These are phyloP conservation scores for Bidens hawaiensis DNA, from an alignment of 140 eudicot genomes.

Conservation along the genomic window DNA sequence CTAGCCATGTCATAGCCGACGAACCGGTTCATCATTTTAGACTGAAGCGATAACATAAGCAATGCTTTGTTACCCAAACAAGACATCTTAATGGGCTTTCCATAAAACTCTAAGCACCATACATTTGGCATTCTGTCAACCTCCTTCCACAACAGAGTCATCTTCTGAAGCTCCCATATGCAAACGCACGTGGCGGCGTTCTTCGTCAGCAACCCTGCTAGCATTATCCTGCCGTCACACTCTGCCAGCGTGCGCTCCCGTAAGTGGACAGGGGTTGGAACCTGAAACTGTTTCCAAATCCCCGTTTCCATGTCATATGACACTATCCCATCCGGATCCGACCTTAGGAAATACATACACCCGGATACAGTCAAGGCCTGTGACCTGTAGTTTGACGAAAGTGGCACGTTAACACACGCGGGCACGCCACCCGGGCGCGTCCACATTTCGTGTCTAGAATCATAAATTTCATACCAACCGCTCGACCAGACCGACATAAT, in stretches of 20 bases:
- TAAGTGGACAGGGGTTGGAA: conserved; percentile 67
- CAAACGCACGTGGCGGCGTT: conserved; percentile 94
- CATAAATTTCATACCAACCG: conserved; percentile 75
- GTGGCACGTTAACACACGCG: conserved; percentile 55
- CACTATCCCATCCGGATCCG: conserved; percentile 84
- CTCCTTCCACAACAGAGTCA: conserved; percentile 99
- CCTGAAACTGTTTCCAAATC: conserved; percentile 65
- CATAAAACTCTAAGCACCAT: conserved; percentile 98
- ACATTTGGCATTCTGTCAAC: conserved; percentile 99
- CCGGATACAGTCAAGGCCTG: conserved; percentile 56
- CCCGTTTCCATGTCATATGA: conserved; percentile 51
- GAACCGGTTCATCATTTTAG: conserved; percentile 71
- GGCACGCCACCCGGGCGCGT: conserved; percentile 64
- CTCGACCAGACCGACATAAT: conserved; percentile 80
- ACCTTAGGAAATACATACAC: conserved; percentile 62
- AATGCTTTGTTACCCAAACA: conserved; percentile 90
- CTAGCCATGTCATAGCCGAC: conserved; percentile 59
- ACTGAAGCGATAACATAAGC: conserved; percentile 86
- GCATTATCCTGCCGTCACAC: conserved; percentile 68
- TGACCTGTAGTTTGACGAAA: conserved; percentile 76
- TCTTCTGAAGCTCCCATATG: conserved; percentile 98
- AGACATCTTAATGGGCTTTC: conserved; percentile 92
- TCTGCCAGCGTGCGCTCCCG: conserved; percentile 75
- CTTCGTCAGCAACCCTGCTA: conserved; percentile 84
- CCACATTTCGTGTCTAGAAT: conserved; percentile 57